Conservation (phyloP, 2,329 filamentous ascomycete species). For the Cercospora janseana region DNA sequence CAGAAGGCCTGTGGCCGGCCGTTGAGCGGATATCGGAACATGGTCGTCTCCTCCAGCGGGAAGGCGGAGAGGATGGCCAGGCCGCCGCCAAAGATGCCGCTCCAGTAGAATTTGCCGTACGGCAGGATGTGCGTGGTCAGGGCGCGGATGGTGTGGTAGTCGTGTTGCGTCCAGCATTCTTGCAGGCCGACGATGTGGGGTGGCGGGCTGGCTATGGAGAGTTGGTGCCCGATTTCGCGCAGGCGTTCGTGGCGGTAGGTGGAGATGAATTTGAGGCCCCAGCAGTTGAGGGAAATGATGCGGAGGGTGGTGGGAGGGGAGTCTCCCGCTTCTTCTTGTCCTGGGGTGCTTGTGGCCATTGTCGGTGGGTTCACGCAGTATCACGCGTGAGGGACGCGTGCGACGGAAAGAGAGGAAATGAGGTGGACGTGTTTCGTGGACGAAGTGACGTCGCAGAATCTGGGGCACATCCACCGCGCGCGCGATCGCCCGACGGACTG, state of each 20-base stretch:
- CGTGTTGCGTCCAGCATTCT: slow-evolving; percentile 87
- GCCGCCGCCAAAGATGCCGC: slow-evolving; percentile 84
- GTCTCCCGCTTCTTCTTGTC: background rate
- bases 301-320: slow-evolving; percentile 55
- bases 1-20: slow-evolving; percentile 91
- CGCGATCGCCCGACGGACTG: background rate
- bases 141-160: slow-evolving; percentile 75
- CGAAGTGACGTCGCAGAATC: slow-evolving; percentile 1
- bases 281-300: slow-evolving; percentile 90
- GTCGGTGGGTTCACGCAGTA: background rate
- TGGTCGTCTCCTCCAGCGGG: slow-evolving; percentile 86
- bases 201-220: slow-evolving; percentile 64
- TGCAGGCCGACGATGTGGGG: slow-evolving; percentile 91
- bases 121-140: slow-evolving; percentile 73
- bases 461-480: background rate
- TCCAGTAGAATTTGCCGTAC: slow-evolving; percentile 89
- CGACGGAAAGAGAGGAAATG: background rate
- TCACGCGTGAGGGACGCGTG: slow-evolving; percentile 1
- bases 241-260: slow-evolving; percentile 75
- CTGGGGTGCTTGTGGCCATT: background rate
- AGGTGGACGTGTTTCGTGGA: background rate
- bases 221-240: slow-evolving; percentile 75
- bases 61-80: slow-evolving; percentile 86
- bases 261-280: slow-evolving; percentile 87
- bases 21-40: slow-evolving; percentile 86